Evolutionary conservation across 331 rosid species (phyloP).

Genomic region (Telfairia occidentalis): DNA sequence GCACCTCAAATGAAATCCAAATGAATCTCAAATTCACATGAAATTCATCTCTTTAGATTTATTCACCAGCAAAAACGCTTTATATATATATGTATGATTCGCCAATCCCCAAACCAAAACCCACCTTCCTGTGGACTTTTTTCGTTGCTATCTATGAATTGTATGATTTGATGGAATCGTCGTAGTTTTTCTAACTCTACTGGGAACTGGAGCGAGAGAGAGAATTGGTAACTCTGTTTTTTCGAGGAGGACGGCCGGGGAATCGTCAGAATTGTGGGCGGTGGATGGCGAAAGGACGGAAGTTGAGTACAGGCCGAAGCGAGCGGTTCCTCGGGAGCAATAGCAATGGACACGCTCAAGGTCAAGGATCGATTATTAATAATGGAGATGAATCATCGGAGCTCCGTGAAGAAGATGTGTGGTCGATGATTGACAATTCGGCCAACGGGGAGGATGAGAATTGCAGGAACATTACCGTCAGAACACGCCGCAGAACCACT

Average conservation of each 20-base stretch:
- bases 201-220: neutral
- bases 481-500: constrained; percentile 25
- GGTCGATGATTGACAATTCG: constrained; percentile 47
- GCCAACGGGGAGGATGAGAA: constrained; percentile 1
- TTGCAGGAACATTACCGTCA: constrained; percentile 15
- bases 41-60: constrained; percentile 15
- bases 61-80: constrained; percentile 19
- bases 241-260: constrained; percentile 13
- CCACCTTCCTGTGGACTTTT: constrained; percentile 19
- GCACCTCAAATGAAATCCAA: constrained; percentile 40
- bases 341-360: constrained; percentile 29
- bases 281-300: constrained; percentile 81
- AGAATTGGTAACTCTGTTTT: neutral
- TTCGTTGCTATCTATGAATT: neutral
- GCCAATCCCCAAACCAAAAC: constrained; percentile 1
- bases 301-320: constrained; percentile 58
- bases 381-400: constrained; percentile 35
- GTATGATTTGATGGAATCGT: constrained; percentile 21
- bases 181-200: neutral
- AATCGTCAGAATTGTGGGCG: neutral
- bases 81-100: constrained; percentile 29
- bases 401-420: constrained; percentile 75
- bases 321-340: constrained; percentile 63
- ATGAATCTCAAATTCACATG: constrained; percentile 69
- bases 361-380: too few species aligned